Conservation (phyloP, 208 protist genomes). For the Tetramitus jugosus region DNA sequence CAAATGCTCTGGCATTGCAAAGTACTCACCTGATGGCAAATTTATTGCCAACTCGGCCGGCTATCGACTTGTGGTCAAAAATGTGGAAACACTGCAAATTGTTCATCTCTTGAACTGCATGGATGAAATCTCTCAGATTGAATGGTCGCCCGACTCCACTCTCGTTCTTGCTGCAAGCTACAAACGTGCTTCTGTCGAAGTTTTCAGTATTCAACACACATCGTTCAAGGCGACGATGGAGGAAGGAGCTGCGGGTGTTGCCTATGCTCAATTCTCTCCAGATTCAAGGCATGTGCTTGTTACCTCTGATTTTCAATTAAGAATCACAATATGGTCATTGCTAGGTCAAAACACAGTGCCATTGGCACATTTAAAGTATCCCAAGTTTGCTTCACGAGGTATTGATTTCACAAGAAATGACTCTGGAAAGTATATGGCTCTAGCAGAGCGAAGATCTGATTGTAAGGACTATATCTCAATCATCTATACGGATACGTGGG, state of each 20-base stretch:
- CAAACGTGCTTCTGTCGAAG: conserved; percentile 29
- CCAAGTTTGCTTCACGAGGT: conserved; percentile 23
- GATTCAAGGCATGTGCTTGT: conserved; percentile 32
- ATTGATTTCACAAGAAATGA: conserved; percentile 21
- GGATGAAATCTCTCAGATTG: conserved; percentile 28
- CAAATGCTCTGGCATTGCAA: conserved; percentile 23
- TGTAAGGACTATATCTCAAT: conserved; percentile 30
- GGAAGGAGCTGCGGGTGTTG: conserved; percentile 30
- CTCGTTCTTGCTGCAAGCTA: conserved; percentile 29
- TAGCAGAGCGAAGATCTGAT: conserved; percentile 30
- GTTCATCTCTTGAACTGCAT: conserved; percentile 25
- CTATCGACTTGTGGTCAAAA: conserved; percentile 24
- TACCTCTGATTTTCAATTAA: conserved; percentile 32
- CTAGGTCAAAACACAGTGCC: neutral
- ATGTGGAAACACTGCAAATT: conserved; percentile 26
- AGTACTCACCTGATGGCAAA: conserved; percentile 27
- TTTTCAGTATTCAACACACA: conserved; percentile 27
- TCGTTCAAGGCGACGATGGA: conserved; percentile 37
- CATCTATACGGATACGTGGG: conserved; percentile 19
- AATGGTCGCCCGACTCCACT: conserved; percentile 31
- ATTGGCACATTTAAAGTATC: conserved; percentile 28
- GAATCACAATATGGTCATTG: conserved; percentile 10
- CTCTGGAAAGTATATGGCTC: conserved; percentile 28
- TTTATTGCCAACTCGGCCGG: conserved; percentile 6
- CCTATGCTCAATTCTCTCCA: conserved; percentile 29